phyloP scores from a whole-genome alignment of 1,139 yeast genomes.

The Scheffersomyces parashehatae region DNA sequence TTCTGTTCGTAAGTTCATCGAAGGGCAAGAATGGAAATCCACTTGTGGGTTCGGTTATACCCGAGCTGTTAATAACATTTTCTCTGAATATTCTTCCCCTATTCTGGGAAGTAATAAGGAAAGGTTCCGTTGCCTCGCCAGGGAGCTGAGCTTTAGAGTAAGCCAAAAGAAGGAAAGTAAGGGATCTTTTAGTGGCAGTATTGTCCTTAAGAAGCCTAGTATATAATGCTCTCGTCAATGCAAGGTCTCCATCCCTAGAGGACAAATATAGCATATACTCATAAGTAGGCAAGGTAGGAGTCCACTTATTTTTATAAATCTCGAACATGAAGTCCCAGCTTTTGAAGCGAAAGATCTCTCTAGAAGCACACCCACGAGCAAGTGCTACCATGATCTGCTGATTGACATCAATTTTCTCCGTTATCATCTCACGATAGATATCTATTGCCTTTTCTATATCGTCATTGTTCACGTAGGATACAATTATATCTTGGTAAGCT shows the following conservation, averaged over 20 bases:
- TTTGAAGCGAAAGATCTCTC: slow-evolving; percentile 45
- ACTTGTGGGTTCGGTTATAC: slow-evolving; percentile 21
- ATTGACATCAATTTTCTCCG: slow-evolving; percentile 25
- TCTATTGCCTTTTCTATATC: slow-evolving; percentile 76
- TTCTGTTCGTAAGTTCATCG: slow-evolving; percentile 34
- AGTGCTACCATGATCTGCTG: slow-evolving; percentile 60
- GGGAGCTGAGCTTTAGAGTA: slow-evolving; percentile 44
- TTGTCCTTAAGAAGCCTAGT: slow-evolving; percentile 49
- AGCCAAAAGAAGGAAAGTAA: slow-evolving; percentile 56
- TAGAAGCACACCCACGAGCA: slow-evolving; percentile 72
- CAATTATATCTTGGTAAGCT: slow-evolving; percentile 71
- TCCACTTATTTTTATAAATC: slow-evolving; percentile 54
- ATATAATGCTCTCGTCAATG: slow-evolving; percentile 72
- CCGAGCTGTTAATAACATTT: slow-evolving; percentile 37
- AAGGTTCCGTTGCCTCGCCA: slow-evolving; percentile 21
- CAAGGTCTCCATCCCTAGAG: slow-evolving; percentile 76
- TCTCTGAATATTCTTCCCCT: slow-evolving; percentile 49
- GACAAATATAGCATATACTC: slow-evolving; percentile 74
- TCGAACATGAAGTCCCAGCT: slow-evolving; percentile 84
- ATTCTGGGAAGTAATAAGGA: slow-evolving; percentile 42
- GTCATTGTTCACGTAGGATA: slow-evolving; percentile 60
- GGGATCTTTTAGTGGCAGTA: slow-evolving; percentile 41
- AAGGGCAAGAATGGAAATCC: slow-evolving; percentile 72
- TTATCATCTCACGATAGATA: slow-evolving; percentile 68
- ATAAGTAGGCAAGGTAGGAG: slow-evolving; percentile 53